Percentiles rank a stretch among this genome's conserved stretches.
Evolutionary conservation across 345 rosid genomes (phyloP).

Genomic region (Clausena lansium): DNA sequence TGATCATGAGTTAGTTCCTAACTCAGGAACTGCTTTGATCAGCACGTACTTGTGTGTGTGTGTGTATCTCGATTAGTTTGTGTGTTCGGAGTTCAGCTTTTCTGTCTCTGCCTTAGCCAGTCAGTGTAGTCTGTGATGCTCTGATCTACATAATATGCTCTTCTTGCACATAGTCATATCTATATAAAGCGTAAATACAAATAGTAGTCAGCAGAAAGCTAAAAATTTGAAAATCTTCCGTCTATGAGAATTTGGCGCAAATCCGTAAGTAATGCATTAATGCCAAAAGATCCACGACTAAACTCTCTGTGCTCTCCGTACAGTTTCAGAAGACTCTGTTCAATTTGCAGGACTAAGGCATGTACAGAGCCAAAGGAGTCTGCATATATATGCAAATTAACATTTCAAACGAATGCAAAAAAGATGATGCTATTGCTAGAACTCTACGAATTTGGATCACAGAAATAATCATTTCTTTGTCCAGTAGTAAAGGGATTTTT

Average conservation of each 20-base stretch:
- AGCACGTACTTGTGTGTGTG: not conserved
- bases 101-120: not conserved
- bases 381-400: not conserved
- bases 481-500: not conserved
- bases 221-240: not conserved
- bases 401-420: not conserved
- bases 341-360: not conserved
- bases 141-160: not conserved
- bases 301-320: not conserved
- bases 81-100: not conserved
- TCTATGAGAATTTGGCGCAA: not conserved
- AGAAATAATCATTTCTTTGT: not conserved
- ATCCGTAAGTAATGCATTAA: not conserved
- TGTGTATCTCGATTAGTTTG: not conserved
- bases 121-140: constrained; percentile 3
- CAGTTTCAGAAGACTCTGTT: not conserved
- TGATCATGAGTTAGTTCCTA: constrained; percentile 20
- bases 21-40: not conserved
- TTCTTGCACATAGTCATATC: not conserved
- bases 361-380: not conserved
- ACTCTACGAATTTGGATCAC: not conserved
- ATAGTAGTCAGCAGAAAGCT: not conserved
- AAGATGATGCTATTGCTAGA: not conserved
- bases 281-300: not conserved
- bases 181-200: not conserved